Percentiles rank a stretch among this genome's conserved stretches.
Conservation (phyloP, 305 asterid species). For the Stenogyne calaminthoides region DNA sequence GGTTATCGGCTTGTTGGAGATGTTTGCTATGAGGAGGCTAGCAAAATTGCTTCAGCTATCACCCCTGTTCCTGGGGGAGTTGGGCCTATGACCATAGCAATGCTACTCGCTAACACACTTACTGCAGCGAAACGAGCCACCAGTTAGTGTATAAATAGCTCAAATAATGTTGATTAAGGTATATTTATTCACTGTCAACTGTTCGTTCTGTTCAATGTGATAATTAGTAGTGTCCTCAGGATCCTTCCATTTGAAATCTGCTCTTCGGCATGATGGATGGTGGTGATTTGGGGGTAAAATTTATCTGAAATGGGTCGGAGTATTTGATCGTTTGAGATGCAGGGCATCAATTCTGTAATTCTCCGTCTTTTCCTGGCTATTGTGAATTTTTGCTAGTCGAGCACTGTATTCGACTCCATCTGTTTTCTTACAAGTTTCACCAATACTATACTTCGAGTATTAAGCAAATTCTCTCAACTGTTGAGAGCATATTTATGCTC, state of each 20-base stretch:
- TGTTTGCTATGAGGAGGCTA: constrained; percentile 64
- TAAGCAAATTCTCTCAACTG: neutral
- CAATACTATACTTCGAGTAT: neutral
- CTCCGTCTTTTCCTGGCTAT: neutral
- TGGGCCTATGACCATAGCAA: constrained; percentile 75
- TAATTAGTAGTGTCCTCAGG: neutral
- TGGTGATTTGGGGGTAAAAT: neutral
- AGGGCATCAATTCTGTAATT: neutral
- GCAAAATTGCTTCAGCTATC: constrained; percentile 64
- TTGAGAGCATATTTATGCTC: neutral
- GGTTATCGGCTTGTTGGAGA: constrained; percentile 61
- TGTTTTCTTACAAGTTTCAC: neutral
- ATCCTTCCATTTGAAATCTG: neutral
- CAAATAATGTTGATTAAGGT: neutral
- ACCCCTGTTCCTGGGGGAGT: constrained; percentile 77
- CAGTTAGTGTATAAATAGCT: neutral
- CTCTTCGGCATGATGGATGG: neutral
- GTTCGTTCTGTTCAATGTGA: neutral
- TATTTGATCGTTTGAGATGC: neutral
- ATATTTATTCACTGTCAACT: neutral
- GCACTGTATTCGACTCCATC: neutral
- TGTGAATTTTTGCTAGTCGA: neutral
- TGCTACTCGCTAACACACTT: constrained; percentile 81
- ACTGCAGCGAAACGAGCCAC: constrained; percentile 68
- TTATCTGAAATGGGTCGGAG: neutral